Evolutionary conservation across 2,329 filamentous ascomycete species (phyloP).

Genomic region (Thermoascus crustaceus): DNA sequence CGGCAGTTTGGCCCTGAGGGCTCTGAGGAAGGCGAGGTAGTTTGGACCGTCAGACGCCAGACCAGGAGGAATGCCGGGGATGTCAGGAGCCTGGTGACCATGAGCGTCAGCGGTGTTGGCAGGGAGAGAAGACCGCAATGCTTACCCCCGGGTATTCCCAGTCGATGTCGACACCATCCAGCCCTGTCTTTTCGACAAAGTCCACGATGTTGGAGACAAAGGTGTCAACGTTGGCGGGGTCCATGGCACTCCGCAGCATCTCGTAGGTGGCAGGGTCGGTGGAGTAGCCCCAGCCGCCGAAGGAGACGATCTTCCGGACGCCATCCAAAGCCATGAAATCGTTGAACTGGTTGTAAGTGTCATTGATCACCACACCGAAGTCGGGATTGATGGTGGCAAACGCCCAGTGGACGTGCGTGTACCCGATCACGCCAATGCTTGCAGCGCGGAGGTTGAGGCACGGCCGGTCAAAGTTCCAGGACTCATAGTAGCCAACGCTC

Average conservation of each 20-base stretch:
- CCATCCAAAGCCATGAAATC: slow-evolving; percentile 2
- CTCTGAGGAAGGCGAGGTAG: slow-evolving; percentile 27
- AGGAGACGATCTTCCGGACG: slow-evolving; percentile 31
- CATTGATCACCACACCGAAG: slow-evolving; percentile 20
- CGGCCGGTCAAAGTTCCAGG: slow-evolving; percentile 18
- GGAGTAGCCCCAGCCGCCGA: slow-evolving; percentile 38
- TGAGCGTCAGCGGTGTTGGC: too few relatives aligned
- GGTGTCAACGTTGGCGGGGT: slow-evolving; percentile 28
- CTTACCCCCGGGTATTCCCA: slow-evolving; percentile 33
- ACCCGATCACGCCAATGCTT: slow-evolving; percentile 15
- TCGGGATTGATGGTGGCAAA: slow-evolving; percentile 27
- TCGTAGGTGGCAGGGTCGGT: slow-evolving; percentile 28
- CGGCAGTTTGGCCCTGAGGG: slow-evolving; percentile 15
- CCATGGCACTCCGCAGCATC: slow-evolving; percentile 31
- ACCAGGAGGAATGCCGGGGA: slow-evolving; percentile 28
- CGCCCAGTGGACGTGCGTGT: slow-evolving; percentile 29
- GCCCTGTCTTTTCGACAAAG: slow-evolving; percentile 32
- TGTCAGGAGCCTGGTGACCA: slow-evolving; percentile 28
- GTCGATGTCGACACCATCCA: slow-evolving; percentile 34
- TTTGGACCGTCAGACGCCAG: slow-evolving; percentile 21
- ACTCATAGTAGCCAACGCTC: slow-evolving; percentile 26
- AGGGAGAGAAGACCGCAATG: too few relatives aligned
- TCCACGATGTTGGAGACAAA: slow-evolving; percentile 27
- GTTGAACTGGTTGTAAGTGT: slow-evolving; percentile 8
- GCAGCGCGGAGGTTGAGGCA: slow-evolving; percentile 21